phyloP scores from a whole-genome alignment of 129 eudicot species.

The sunflower (Helianthus annuus) region HanXRQr2.0-SUNRISE NC_035439.2:136540781-136541280 shows the following conservation, averaged over 20 bases:
- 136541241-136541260: conserved; percentile 22
- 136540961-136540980: conserved; percentile 21
- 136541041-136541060: conserved; percentile 68
- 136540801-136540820: conserved; percentile 66
- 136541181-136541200: conserved; percentile 46
- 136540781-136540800: conserved; percentile 22
- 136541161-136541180: conserved; percentile 42
- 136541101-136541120: conserved; percentile 64
- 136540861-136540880: conserved; percentile 28
- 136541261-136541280: conserved; percentile 37
- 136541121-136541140: conserved; percentile 61
- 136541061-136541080: conserved; percentile 71
- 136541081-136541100: conserved; percentile 53
- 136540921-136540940: conserved; percentile 44
- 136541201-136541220: conserved; percentile 10
- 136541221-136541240: conserved; percentile 16
- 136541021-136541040: conserved; percentile 60
- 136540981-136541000: conserved; percentile 22
- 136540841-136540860: not conserved
- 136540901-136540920: conserved; percentile 80
- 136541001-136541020: conserved; percentile 45
- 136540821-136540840: conserved; percentile 37
- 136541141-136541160: conserved; percentile 50
- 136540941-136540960: conserved; percentile 27
- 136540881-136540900: conserved; percentile 67